phyloP scores from a whole-genome alignment of 345 rosid genomes.

The Lepidium aucheri region DNA sequence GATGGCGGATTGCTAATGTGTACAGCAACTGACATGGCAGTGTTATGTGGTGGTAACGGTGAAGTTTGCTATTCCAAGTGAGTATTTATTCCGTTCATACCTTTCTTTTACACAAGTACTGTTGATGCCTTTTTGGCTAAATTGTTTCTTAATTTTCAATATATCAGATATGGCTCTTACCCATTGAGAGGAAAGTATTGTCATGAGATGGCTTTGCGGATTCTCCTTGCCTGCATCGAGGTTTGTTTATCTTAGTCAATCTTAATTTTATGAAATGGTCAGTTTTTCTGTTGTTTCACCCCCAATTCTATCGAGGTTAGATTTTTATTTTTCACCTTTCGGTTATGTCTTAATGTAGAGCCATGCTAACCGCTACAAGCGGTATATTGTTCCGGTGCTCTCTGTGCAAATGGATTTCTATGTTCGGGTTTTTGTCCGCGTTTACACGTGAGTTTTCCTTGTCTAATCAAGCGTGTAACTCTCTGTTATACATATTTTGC shows the following conservation, averaged over 20 bases:
- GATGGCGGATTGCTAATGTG: slow-evolving; percentile 98
- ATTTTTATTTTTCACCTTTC: not conserved
- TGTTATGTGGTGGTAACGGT: slow-evolving; percentile 92
- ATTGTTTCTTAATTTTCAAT: slow-evolving; percentile 8
- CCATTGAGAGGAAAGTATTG: slow-evolving; percentile 92
- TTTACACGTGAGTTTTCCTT: slow-evolving; percentile 64
- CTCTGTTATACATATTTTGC: not conserved
- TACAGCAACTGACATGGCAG: slow-evolving; percentile 98
- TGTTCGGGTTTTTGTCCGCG: slow-evolving; percentile 86
- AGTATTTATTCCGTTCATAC: slow-evolving; percentile 23
- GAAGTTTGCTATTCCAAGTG: slow-evolving; percentile 99
- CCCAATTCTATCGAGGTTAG: not conserved
- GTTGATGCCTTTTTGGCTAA: not conserved
- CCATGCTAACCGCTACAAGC: slow-evolving; percentile 96
- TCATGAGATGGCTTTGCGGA: slow-evolving; percentile 99
- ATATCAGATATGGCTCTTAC: slow-evolving; percentile 80
- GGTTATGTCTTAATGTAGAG: slow-evolving; percentile 39
- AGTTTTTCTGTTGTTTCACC: not conserved
- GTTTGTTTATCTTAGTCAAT: slow-evolving; percentile 26
- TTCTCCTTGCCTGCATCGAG: slow-evolving; percentile 94
- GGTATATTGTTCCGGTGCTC: slow-evolving; percentile 86
- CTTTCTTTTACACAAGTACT: not conserved
- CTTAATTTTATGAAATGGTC: not conserved
- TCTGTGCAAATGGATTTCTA: slow-evolving; percentile 95
- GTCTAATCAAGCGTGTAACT: slow-evolving; percentile 1